Evolutionary conservation across 257 asterid species (phyloP).

Genomic region (Marsdenia floribunda): DNA sequence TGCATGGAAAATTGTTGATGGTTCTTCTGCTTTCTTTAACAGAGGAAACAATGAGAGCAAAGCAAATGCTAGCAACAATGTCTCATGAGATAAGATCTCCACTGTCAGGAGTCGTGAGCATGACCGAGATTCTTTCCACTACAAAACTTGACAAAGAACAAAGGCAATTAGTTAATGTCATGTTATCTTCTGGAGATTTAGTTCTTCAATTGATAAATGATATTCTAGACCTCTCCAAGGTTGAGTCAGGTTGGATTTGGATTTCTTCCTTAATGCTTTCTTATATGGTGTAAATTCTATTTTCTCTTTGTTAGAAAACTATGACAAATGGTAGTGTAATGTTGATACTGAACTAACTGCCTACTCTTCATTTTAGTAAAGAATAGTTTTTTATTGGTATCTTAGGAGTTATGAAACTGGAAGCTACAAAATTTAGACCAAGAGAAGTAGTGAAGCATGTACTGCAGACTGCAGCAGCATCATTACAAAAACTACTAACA

Average conservation of each 20-base stretch:
- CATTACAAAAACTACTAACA: conserved; percentile 62
- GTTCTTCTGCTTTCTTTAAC: conserved; percentile 16
- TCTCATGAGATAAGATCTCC: conserved; percentile 96
- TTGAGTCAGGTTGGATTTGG: conserved; percentile 38
- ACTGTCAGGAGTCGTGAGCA: conserved; percentile 85
- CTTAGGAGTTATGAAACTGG: conserved; percentile 85
- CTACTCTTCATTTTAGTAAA: background rate
- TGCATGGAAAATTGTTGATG: conserved; percentile 6
- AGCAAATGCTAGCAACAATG: conserved; percentile 96
- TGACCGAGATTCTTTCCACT: conserved; percentile 80
- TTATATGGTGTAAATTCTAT: background rate
- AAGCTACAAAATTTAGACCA: conserved; percentile 86
- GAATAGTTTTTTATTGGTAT: background rate
- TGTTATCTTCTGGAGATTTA: conserved; percentile 52
- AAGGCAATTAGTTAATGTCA: conserved; percentile 44
- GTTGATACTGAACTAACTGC: background rate
- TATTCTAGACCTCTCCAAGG: conserved; percentile 92
- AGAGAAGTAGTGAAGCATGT: conserved; percentile 93
- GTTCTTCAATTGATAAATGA: conserved; percentile 78
- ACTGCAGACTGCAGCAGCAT: conserved; percentile 88
- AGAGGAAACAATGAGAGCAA: conserved; percentile 96
- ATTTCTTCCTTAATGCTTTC: background rate
- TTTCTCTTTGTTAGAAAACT: background rate
- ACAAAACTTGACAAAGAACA: conserved; percentile 79
- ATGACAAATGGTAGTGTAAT: background rate